Base-by-base conservation (phyloP, 2,329 filamentous ascomycete genomes). In the Clonostachys rosea region DNA sequence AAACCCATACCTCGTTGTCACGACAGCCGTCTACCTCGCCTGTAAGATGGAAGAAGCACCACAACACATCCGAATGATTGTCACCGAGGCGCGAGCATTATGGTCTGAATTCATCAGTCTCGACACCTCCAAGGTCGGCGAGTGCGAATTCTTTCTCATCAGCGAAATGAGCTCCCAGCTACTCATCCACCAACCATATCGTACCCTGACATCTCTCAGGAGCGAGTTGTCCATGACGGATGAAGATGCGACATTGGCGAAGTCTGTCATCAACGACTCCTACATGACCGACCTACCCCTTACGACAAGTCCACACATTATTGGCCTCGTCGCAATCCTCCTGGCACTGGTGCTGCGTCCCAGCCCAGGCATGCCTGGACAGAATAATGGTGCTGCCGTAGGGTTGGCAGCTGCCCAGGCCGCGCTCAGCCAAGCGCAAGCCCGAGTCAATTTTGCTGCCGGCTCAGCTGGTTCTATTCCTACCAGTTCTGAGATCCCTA, bases 1-100 rank as follows among this genome's bases (percentile, higher is more conserved):
- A 43, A 99, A 97, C 58, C 91, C 92, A 5, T 96, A 95, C 62
- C 83, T 97, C 35, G 83, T 97, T 49, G 79, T 96, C 54, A 86
- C 91, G n/a, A 97, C 94, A 2, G 89, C 92, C 6, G 79, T 97
- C 50, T 99, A 99, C 65, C 75, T 99, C 35, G 91, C 94, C 17
- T 96, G 91, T 72, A 99, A 99, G 70, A 96, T 95, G 83, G 94
- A 99, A 66, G 94, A 99, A 66, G 91, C 86, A 44, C 94, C 94
- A 4, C 92, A 97, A 65, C 94, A 99, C 65, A 97, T 99, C 59
- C 83, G 94, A 33, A 80, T 95, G 53, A 86, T 99, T 49, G 85
- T 94, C 11, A 86, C 83, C 42, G 94, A 99, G 65, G 90, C 91
- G 5, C 84, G 90, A 34, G 81, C 86, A 49, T 77, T 95, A 50